Evolutionary conservation across 73 alveolate species (phyloP).

Genomic region (Paramecium sonneborni): DNA sequence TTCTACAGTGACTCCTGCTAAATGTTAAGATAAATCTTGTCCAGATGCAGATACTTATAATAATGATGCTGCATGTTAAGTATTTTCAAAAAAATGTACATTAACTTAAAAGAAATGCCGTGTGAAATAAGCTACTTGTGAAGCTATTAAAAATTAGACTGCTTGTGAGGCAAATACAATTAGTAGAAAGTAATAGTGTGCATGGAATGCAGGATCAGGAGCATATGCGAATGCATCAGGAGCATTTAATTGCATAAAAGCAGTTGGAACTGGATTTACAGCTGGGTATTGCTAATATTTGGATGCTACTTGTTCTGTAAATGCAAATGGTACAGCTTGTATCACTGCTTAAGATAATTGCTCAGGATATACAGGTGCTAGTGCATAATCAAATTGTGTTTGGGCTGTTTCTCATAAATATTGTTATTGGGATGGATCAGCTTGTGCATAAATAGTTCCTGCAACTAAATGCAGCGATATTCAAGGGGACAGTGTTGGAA

Average conservation of each 20-base stretch:
- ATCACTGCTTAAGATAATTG: background rate
- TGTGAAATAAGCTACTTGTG: background rate
- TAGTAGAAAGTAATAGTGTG: background rate
- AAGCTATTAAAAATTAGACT: background rate
- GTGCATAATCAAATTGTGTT: background rate
- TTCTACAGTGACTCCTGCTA: too few relatives aligned
- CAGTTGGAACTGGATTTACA: background rate
- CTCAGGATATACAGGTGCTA: background rate
- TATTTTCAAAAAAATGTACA: background rate
- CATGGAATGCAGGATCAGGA: background rate
- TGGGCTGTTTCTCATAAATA: background rate
- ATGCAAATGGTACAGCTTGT: background rate
- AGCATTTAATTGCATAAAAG: background rate
- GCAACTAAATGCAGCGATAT: background rate
- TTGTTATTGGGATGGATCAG: background rate
- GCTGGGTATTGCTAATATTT: background rate
- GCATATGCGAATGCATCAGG: background rate
- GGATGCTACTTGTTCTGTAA: background rate
- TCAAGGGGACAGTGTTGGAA: background rate
- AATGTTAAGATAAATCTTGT: background rate
- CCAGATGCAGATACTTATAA: background rate
- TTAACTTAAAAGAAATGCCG: background rate
- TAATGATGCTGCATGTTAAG: background rate
- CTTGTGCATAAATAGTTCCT: background rate
- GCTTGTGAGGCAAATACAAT: background rate